These are phyloP conservation scores for Pyrenophora graminea DNA, from an alignment of 2,329 filamentous ascomycete species.

Conservation along the genomic window DNA sequence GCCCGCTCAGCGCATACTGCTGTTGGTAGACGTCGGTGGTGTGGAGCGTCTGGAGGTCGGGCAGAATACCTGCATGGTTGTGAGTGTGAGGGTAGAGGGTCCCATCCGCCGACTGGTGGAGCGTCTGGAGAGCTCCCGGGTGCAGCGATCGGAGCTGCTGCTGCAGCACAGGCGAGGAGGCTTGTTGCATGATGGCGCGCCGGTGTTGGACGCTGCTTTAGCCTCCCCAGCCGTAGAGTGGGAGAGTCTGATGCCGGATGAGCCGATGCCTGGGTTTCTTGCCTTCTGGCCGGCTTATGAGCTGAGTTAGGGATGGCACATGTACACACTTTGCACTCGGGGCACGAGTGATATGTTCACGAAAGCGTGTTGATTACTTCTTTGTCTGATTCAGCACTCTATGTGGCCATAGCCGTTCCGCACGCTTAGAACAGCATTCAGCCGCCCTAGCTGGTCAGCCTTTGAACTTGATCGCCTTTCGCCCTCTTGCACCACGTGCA, in stretches of 20 bases:
- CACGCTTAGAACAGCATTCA: constrained; percentile 22
- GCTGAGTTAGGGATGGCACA: neutral
- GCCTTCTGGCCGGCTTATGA: neutral
- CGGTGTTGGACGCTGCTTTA: constrained; percentile 33
- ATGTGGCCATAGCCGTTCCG: constrained; percentile 20
- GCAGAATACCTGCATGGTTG: constrained; percentile 31
- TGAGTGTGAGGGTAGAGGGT: constrained; percentile 26
- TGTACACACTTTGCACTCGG: constrained; percentile 1
- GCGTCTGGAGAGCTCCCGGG: constrained; percentile 31
- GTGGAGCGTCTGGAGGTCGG: constrained; percentile 48
- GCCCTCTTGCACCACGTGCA: constrained; percentile 4
- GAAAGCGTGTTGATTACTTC: constrained; percentile 25
- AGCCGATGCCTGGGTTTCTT: constrained; percentile 3
- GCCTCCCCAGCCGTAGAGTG: constrained; percentile 12
- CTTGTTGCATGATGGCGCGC: constrained; percentile 32
- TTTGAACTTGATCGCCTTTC: constrained; percentile 8
- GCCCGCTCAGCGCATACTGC: constrained; percentile 23
- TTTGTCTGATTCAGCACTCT: constrained; percentile 35
- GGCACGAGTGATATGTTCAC: constrained; percentile 6
- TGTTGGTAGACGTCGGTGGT: constrained; percentile 29
- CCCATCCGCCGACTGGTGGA: constrained; percentile 37
- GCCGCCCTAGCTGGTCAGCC: constrained; percentile 12
- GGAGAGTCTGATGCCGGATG: constrained; percentile 7
- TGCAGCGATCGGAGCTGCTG: constrained; percentile 32
- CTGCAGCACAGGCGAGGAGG: constrained; percentile 24